Conservation (phyloP, 1,139 yeast genomes). For the Wickerhamomyces sp. region DNA sequence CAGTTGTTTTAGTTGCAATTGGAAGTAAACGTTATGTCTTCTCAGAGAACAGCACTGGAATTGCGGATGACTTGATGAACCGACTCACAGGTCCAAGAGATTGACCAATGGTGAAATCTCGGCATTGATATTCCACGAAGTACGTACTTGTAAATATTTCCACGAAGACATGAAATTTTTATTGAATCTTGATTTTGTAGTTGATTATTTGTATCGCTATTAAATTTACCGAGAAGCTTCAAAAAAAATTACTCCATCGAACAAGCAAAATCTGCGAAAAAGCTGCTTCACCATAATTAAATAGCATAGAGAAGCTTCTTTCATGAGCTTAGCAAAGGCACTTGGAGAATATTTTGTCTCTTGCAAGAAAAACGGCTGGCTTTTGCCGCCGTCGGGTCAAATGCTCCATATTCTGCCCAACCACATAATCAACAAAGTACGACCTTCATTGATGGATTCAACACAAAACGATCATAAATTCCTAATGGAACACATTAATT, state of each 20-base stretch:
- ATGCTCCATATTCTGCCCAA: background rate
- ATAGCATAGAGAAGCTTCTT: background rate
- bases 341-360: slow-evolving; percentile 4
- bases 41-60: slow-evolving; percentile 25
- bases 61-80: slow-evolving; percentile 26
- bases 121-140: too few relatives aligned
- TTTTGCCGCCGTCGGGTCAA: background rate
- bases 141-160: too few relatives aligned
- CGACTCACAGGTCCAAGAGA: slow-evolving; percentile 7
- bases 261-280: too few relatives aligned
- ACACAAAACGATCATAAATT: slow-evolving; percentile 4
- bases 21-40: slow-evolving; percentile 54
- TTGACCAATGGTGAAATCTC: background rate
- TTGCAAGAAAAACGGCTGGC: slow-evolving; percentile 3
- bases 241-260: too few relatives aligned
- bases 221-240: too few relatives aligned
- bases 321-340: slow-evolving; percentile 5
- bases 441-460: background rate
- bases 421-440: background rate
- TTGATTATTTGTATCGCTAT: too few relatives aligned
- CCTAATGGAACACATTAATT: slow-evolving; percentile 12
- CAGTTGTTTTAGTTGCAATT: slow-evolving; percentile 59
- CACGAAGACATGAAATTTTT: too few relatives aligned
- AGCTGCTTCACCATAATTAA: too few relatives aligned
- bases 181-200: too few relatives aligned